A percentile compares a stretch with the other conserved stretches of the same genome.
These are phyloP conservation scores for Aspergillus ibericus DNA, from an alignment of 2,329 filamentous ascomycete genomes.

Conservation along the genomic window DNA sequence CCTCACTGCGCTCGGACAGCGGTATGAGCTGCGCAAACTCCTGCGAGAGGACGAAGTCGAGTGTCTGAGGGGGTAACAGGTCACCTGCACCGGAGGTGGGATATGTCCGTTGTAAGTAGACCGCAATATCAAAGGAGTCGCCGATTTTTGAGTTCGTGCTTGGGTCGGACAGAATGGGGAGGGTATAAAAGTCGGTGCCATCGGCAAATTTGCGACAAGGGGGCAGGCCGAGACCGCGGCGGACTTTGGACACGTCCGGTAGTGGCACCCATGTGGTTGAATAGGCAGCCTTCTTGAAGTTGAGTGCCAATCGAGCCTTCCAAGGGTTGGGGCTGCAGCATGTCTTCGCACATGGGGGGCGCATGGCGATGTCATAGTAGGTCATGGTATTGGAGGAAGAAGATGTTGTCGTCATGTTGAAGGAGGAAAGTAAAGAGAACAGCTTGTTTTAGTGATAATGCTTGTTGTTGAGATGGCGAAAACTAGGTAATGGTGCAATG, in stretches of 20 bases:
- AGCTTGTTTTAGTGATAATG: too few species aligned
- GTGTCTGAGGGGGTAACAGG: conserved; percentile 50
- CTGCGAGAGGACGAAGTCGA: conserved; percentile 43
- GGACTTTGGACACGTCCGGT: conserved; percentile 53
- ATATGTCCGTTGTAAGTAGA: conserved; percentile 57
- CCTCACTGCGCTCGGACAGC: conserved; percentile 35
- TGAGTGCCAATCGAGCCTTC: conserved; percentile 53
- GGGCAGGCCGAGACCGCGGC: conserved; percentile 48
- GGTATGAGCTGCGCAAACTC: conserved; percentile 37
- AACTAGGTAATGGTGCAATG: background rate
- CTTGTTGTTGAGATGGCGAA: too few species aligned
- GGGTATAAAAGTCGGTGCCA: conserved; percentile 60
- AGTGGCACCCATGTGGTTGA: conserved; percentile 55
- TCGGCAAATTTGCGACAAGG: conserved; percentile 57
- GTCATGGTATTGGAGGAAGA: conserved; percentile 25
- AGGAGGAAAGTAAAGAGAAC: background rate
- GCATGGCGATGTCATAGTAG: conserved; percentile 53
- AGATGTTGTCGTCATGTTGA: conserved; percentile 15
- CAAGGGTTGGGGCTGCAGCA: conserved; percentile 51
- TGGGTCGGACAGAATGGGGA: conserved; percentile 58
- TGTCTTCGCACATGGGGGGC: conserved; percentile 26
- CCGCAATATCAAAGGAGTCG: conserved; percentile 67
- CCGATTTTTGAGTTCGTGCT: conserved; percentile 48
- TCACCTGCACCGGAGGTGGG: conserved; percentile 47
- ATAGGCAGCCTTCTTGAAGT: conserved; percentile 52